A percentile compares a stretch with the other conserved stretches of the same genome.
Conservation (phyloP, 768 basidiomycete species). For the Lactarius akahatsu region DNA sequence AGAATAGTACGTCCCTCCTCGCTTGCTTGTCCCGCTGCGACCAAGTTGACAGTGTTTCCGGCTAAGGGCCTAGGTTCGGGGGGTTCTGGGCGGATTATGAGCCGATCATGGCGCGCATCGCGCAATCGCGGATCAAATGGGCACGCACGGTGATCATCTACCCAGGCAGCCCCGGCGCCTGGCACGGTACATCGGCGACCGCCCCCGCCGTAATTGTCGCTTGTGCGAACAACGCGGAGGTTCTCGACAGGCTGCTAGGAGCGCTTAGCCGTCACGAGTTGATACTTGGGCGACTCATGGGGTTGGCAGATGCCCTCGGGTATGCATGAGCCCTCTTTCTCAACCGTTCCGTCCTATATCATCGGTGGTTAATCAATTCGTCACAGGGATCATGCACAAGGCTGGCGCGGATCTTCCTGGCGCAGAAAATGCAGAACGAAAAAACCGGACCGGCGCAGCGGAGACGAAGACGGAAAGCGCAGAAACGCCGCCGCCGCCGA, state of each 20-base stretch:
- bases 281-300: conserved; percentile 80
- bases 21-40: not conserved
- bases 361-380: not conserved
- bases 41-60: not conserved
- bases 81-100: conserved; percentile 84
- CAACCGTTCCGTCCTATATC: not conserved
- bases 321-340: conserved; percentile 52
- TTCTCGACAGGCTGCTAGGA: conserved; percentile 57
- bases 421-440: not conserved
- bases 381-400: conserved; percentile 63
- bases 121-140: conserved; percentile 28
- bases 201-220: conserved; percentile 44
- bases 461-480: conserved; percentile 13
- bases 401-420: conserved; percentile 37
- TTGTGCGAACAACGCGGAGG: conserved; percentile 76
- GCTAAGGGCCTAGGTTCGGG: conserved; percentile 68
- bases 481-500: conserved; percentile 31
- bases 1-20: conserved; percentile 48
- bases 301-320: conserved; percentile 70
- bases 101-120: conserved; percentile 84
- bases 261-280: conserved; percentile 69
- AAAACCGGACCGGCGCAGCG: not conserved
- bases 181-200: too few relatives aligned
- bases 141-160: too few relatives aligned
- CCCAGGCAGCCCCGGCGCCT: too few relatives aligned